These are phyloP conservation scores for Mycotypha africana DNA, from an alignment of 371 early-diverging fungal genomes.

Conservation along the genomic window DNA sequence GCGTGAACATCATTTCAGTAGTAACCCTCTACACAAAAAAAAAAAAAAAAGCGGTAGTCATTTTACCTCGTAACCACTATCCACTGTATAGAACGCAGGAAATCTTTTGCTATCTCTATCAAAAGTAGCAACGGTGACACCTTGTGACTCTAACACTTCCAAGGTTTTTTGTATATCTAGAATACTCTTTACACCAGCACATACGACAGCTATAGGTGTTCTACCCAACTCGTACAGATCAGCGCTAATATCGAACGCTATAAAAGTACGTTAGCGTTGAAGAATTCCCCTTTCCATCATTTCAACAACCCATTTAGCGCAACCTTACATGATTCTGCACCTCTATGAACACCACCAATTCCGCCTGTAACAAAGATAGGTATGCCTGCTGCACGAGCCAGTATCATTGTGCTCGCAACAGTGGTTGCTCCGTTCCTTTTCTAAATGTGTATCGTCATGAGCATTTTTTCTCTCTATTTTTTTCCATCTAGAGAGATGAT, in stretches of 20 bases:
- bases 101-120: conserved; percentile 56
- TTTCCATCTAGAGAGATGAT: no score
- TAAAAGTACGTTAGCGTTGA: not conserved
- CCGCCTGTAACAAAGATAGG: conserved; percentile 93
- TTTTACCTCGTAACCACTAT: conserved; percentile 61
- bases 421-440: conserved; percentile 81
- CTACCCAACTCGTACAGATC: conserved; percentile 90
- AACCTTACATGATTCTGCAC: conserved; percentile 62
- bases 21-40: no score
- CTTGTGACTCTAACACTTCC: conserved; percentile 91
- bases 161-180: conserved; percentile 87
- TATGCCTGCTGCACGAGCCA: conserved; percentile 83
- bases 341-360: conserved; percentile 95
- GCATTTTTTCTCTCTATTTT: no score
- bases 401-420: conserved; percentile 84
- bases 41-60: not conserved
- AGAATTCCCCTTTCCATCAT: not conserved
- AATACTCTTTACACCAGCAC: conserved; percentile 92
- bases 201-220: conserved; percentile 90
- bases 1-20: not conserved
- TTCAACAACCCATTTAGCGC: not conserved
- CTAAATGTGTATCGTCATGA: conserved; percentile 24
- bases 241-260: conserved; percentile 84
- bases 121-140: conserved; percentile 83
- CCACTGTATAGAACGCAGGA: conserved; percentile 87